Evolutionary conservation across 1,284 basidiomycete species (phyloP), one percentile per base, ranked within the genome.

Genomic region (Wallemia ichthyophaga): DNA sequence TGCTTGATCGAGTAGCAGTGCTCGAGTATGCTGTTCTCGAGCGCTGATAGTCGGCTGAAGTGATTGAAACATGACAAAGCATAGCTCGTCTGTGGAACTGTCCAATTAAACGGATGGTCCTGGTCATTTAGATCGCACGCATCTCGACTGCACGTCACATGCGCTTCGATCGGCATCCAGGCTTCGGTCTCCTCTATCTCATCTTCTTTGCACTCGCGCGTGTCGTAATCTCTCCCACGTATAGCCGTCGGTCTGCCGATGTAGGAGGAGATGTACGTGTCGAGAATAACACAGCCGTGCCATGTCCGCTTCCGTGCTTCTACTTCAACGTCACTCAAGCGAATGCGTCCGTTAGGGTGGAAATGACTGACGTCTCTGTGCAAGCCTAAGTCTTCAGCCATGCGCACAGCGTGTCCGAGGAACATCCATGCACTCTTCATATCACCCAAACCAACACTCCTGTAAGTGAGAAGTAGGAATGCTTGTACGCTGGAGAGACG

Each of bases 351-450:
- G 57, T 80, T 61, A 71, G 77, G 78, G 74, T 80, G 61, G 80
- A 80, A 74, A 60, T 76, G 77, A 48, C 86, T 83, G 57, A 84
- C 83, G 63, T 76, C 77, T 57, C 83, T 77, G 67, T 86, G 84
- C 73, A 88, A 77, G 11, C 85, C 85, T 60, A 88, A 69, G 68
- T 88, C 85, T 69, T 87, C 85, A 15, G 85, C 85, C 80, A 83
- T 83, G 33, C 81, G 73, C 37, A 83, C 79, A 0, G 78, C 80
- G 78, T 59, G 64, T 31, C 82, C 83, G 23, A 80, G 75, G 66
- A 81, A 85, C 19, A 79, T 74, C 85, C 85, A 88, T 28, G 83
- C 80, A 69, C 82, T 78, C 9, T 81, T 80, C 85, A 85, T 88
- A 17, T 82, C 81, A 25, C 85, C 85, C 61, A 85, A 82, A 1